Conservation (phyloP, 2,329 filamentous ascomycete species). For the Ceratocystis eucalypticola region DNA sequence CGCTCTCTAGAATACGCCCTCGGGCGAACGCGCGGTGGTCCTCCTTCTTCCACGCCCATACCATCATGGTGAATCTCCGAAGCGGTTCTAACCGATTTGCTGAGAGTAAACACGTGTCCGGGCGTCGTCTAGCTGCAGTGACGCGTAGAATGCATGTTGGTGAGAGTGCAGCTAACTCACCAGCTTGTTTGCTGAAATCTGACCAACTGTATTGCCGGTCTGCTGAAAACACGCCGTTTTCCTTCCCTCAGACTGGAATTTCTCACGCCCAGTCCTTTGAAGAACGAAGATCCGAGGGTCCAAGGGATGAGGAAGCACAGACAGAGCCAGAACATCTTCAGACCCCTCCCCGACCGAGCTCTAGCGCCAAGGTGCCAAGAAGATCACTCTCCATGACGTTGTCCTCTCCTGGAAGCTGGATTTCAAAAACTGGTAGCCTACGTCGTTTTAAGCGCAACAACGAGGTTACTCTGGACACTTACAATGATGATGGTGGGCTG, state of each 20-base stretch:
- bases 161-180: conserved; percentile 9
- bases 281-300: neutral
- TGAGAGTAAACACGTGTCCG: conserved; percentile 8
- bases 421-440: conserved; percentile 42
- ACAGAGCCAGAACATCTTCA: neutral
- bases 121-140: conserved; percentile 11
- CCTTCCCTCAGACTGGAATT: neutral
- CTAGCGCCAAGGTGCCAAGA: neutral
- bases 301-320: neutral
- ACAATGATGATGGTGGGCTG: neutral
- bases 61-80: conserved; percentile 24
- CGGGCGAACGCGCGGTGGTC: conserved; percentile 30
- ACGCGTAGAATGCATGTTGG: conserved; percentile 16
- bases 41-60: conserved; percentile 43
- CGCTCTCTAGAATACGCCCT: conserved; percentile 5
- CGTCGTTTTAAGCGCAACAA: conserved; percentile 38
- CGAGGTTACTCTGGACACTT: neutral
- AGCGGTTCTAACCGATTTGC: conserved; percentile 29
- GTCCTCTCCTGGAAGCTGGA: conserved; percentile 42
- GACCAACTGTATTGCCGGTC: conserved; percentile 12
- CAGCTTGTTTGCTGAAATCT: conserved; percentile 16
- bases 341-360: neutral
- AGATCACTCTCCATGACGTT: conserved; percentile 49
- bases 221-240: neutral
- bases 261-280: neutral